Conservation (phyloP, 768 basidiomycete species). For the Trametes maxima region DNA sequence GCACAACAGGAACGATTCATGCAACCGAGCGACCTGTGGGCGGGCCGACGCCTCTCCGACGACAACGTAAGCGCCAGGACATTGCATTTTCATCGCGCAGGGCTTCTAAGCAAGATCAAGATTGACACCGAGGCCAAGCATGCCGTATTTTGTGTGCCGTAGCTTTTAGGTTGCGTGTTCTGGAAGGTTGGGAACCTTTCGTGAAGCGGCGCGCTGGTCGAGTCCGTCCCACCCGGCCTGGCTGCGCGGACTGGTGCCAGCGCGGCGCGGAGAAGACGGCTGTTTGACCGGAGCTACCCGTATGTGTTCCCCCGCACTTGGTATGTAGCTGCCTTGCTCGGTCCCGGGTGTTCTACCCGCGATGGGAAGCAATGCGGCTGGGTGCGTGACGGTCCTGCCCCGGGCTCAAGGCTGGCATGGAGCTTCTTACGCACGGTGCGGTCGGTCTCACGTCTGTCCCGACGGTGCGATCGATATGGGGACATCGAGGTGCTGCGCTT, state of each 20-base stretch:
- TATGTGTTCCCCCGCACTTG: neutral
- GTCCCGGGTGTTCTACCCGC: slow-evolving; percentile 6
- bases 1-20: neutral
- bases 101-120: slow-evolving; percentile 9
- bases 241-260: neutral
- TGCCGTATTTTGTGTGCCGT: slow-evolving; percentile 15
- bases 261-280: neutral
- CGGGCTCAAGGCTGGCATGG: neutral
- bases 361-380: slow-evolving; percentile 8
- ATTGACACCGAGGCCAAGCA: slow-evolving; percentile 21
- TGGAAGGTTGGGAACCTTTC: slow-evolving; percentile 18
- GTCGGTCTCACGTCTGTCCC: slow-evolving; percentile 1
- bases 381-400: neutral
- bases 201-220: slow-evolving; percentile 6
- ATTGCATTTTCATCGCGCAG: neutral
- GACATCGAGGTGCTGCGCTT: slow-evolving; percentile 3
- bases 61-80: too few species aligned
- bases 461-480: slow-evolving; percentile 8
- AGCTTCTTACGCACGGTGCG: neutral
- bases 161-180: slow-evolving; percentile 18
- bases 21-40: neutral
- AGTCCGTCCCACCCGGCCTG: neutral
- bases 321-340: slow-evolving; percentile 2
- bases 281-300: neutral
- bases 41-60: neutral